phyloP scores from a whole-genome alignment of 1,284 basidiomycete species.

The Fomitopsis pinicola region DNA sequence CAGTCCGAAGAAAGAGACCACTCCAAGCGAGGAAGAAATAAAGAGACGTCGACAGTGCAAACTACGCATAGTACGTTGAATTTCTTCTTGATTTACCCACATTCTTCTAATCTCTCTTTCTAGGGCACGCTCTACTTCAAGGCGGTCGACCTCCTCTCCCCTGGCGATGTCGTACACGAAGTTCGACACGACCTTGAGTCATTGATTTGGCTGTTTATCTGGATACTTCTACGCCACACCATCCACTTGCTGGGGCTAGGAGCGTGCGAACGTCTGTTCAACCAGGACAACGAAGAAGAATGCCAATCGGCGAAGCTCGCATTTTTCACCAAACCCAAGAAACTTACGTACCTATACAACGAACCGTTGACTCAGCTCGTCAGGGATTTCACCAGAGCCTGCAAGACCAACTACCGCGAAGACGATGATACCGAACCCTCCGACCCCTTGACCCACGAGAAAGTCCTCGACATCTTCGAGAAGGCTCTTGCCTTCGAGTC shows the following conservation, averaged over 20 bases:
- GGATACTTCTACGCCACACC: neutral
- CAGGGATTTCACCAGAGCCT: too few species aligned
- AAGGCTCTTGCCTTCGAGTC: neutral
- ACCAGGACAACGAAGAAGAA: too few species aligned
- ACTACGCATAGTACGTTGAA: conserved; percentile 8
- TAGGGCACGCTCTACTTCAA: conserved; percentile 16
- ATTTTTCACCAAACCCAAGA: too few species aligned
- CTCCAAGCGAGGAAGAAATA: too few species aligned
- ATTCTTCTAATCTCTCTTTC: neutral
- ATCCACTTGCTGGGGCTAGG: too few species aligned
- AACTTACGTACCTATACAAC: too few species aligned
- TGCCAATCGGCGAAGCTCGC: too few species aligned
- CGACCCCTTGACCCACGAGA: neutral
- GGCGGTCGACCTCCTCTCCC: conserved; percentile 1
- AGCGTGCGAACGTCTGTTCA: too few species aligned
- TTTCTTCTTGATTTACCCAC: neutral
- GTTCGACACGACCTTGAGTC: conserved; percentile 15
- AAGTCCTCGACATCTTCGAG: neutral
- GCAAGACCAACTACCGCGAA: too few species aligned
- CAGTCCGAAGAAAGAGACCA: too few species aligned
- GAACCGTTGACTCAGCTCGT: too few species aligned
- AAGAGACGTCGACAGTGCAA: neutral
- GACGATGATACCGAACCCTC: neutral
- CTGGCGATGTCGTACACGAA: conserved; percentile 1
- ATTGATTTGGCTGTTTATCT: conserved; percentile 14